Percentiles rank a stretch among this genome's conserved stretches.
phyloP scores from a whole-genome alignment of 768 basidiomycete species.

The Serpula lacrymans region DNA sequence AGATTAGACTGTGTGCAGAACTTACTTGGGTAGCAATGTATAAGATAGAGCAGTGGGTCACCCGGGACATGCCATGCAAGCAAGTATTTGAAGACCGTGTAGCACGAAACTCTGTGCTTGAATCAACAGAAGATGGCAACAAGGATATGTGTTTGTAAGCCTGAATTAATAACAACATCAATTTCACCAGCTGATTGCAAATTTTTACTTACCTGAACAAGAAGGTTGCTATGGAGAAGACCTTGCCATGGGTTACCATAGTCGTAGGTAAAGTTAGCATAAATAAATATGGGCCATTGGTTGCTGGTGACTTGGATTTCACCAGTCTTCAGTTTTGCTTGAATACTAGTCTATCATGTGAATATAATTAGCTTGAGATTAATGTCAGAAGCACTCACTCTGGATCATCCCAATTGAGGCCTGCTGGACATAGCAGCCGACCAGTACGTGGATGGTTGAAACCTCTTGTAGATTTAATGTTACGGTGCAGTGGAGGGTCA shows the following conservation, averaged over 20 bases:
- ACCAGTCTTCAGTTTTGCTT: too few relatives aligned
- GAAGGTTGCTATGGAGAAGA: slow-evolving; percentile 14
- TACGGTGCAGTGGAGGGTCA: slow-evolving; percentile 9
- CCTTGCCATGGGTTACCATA: slow-evolving; percentile 20
- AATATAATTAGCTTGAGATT: too few relatives aligned
- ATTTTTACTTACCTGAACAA: slow-evolving; percentile 13
- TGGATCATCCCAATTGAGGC: slow-evolving; percentile 13
- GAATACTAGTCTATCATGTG: too few relatives aligned
- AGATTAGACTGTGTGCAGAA: not conserved
- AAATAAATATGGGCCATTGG: slow-evolving; percentile 21
- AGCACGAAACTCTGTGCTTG: slow-evolving; percentile 11
- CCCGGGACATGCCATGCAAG: slow-evolving; percentile 10
- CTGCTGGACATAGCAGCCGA: slow-evolving; percentile 3
- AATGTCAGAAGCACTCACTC: slow-evolving; percentile 11
- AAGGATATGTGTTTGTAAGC: slow-evolving; percentile 23
- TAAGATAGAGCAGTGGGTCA: slow-evolving; percentile 3
- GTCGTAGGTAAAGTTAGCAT: slow-evolving; percentile 11
- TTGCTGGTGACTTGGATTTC: slow-evolving; percentile 12
- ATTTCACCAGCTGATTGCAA: too few relatives aligned
- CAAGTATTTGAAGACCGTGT: slow-evolving; percentile 9
- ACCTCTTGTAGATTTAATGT: slow-evolving; percentile 3
- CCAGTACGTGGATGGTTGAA: slow-evolving; percentile 2
- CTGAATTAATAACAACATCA: slow-evolving; percentile 6
- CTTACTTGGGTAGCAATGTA: not conserved
- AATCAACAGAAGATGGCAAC: slow-evolving; percentile 22